phyloP scores from a whole-genome alignment of 106 monocot genomes.

The Narthecium ossifragum region DNA sequence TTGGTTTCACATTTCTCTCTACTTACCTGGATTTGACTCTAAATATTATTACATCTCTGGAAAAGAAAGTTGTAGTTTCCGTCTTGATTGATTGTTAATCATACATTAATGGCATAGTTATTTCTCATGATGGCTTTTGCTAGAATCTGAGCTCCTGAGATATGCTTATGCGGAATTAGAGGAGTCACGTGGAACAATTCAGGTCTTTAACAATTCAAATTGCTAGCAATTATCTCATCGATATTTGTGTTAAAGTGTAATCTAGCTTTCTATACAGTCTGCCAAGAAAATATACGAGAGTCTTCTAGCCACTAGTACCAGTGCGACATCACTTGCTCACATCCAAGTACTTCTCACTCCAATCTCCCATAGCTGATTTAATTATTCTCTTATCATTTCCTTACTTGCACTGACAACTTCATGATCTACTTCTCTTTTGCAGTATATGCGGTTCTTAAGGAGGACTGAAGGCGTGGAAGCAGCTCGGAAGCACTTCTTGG shows the following conservation, averaged over 20 bases:
- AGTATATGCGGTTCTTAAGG: conserved; percentile 89
- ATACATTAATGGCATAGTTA: neutral
- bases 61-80: too few relatives aligned
- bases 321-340: conserved; percentile 54
- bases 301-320: conserved; percentile 39
- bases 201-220: conserved; percentile 32
- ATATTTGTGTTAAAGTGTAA: neutral
- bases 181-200: conserved; percentile 84
- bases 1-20: too few relatives aligned
- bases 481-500: conserved; percentile 88
- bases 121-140: conserved; percentile 3
- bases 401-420: conserved; percentile 1
- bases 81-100: too few relatives aligned
- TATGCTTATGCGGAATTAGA: conserved; percentile 98
- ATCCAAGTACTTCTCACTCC: too few relatives aligned
- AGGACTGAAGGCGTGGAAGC: conserved; percentile 97
- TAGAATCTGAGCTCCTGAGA: conserved; percentile 79
- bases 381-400: too few relatives aligned
- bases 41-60: too few relatives aligned
- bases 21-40: too few relatives aligned
- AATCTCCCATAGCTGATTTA: too few relatives aligned
- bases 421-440: conserved; percentile 11
- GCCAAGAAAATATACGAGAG: conserved; percentile 91
- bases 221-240: neutral
- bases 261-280: conserved; percentile 36